Evolutionary conservation across 2,329 filamentous ascomycete species (phyloP).

Genomic region (Beauveria scarabaeidicola): DNA sequence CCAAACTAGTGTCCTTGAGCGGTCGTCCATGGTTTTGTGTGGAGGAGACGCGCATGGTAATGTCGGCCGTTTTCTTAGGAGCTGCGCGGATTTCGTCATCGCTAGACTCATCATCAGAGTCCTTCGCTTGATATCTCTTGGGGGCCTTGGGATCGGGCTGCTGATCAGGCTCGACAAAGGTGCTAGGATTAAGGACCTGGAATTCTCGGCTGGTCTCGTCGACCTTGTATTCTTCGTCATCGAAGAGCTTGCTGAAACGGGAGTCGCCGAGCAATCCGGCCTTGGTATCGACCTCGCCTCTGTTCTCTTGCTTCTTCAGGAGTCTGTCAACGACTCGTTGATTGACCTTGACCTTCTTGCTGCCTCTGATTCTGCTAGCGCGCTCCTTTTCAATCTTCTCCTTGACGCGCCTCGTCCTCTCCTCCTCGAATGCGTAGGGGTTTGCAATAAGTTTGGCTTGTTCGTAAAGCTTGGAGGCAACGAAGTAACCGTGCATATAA

Average conservation of each 20-base stretch:
- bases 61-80: slow-evolving; percentile 24
- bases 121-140: slow-evolving; percentile 29
- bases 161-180: slow-evolving; percentile 34
- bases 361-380: slow-evolving; percentile 86
- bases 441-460: slow-evolving; percentile 89
- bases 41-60: slow-evolving; percentile 61
- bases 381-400: slow-evolving; percentile 96
- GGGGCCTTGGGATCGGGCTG: slow-evolving; percentile 26
- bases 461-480: slow-evolving; percentile 89
- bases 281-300: slow-evolving; percentile 47
- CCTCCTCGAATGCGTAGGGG: slow-evolving; percentile 88
- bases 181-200: slow-evolving; percentile 81
- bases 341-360: slow-evolving; percentile 98
- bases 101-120: slow-evolving; percentile 37
- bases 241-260: slow-evolving; percentile 82
- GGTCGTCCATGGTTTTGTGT: slow-evolving; percentile 53
- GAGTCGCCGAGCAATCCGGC: slow-evolving; percentile 69
- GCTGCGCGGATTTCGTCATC: slow-evolving; percentile 23
- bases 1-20: slow-evolving; percentile 47
- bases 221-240: slow-evolving; percentile 86
- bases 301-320: slow-evolving; percentile 55
- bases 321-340: slow-evolving; percentile 68
- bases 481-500: slow-evolving; percentile 99
- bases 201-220: slow-evolving; percentile 88
- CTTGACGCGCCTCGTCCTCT: slow-evolving; percentile 81